Base-by-base conservation (phyloP, 768 basidiomycete species). In the Roridomyces roridus region DNA sequence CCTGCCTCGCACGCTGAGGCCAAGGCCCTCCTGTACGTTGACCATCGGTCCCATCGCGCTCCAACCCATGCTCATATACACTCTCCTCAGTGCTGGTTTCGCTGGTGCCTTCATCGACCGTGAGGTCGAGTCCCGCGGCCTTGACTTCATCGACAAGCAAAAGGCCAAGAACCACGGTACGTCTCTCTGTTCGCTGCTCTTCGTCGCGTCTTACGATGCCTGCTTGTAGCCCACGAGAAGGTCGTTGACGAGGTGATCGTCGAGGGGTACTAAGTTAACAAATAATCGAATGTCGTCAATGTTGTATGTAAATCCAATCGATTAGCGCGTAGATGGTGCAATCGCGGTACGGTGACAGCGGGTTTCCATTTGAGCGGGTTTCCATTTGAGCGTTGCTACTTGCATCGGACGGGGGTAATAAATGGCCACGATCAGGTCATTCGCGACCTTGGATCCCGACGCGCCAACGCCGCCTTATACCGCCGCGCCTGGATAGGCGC, bases 91-190 rank as follows among this genome's bases (percentile, higher is more conserved):
- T n/a, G 49, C 49, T 18, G 49, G 54, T 80, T 81, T 45, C 29
- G 29, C 47, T 5, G 49, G 34, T 59, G 76, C 67, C 23, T 78
- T 81, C 66, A 57, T 85, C 57, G 75, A 77, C 55, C 75, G 59
- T 45, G 41, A 79, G 14, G 58, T 80, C 29, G 85, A 86, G 71
- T 78, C 80, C 61, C 83, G 78, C 63, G 85, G 83, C n/a, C 77
- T 84, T 24, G 79, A 85, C 67, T 76, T 67, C 34, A 15, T 83
- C 36, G 81, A 84, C 64, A 67, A 44, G 29, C 62, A 74, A 67
- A 77, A 74, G 66, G 77, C 77, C 20, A 80, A 82, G 66, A 56
- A 67, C 36, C 42, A 73, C 0, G 79, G 77, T 75, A 43, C 37
- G 56, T 57, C 18, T 31, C n/a, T 55, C 31, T 48, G n/a, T n/a